phyloP scores from a whole-genome alignment of 129 eudicot genomes.

The Artemisia argyi region DNA sequence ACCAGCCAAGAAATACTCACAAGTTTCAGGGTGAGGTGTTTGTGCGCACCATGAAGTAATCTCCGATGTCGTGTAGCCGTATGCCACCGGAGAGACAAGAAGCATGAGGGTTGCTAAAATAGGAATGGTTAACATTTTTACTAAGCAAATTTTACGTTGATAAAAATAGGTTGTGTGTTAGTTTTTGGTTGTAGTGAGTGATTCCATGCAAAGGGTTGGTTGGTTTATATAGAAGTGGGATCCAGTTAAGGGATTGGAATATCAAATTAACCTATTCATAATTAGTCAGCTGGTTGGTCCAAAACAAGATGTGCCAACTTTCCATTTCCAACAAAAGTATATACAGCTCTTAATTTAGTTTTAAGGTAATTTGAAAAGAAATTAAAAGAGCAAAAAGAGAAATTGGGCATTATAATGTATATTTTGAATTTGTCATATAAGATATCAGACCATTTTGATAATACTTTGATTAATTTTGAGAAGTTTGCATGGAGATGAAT shows the following conservation, averaged over 20 bases:
- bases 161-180: not conserved
- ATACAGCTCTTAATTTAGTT: not conserved
- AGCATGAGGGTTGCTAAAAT: slow-evolving; percentile 28
- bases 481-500: not conserved
- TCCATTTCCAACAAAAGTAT: slow-evolving; percentile 8
- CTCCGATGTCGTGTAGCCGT: slow-evolving; percentile 19
- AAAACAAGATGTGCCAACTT: slow-evolving; percentile 24
- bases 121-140: slow-evolving; percentile 28
- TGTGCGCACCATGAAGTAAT: slow-evolving; percentile 65
- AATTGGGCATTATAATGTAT: not conserved
- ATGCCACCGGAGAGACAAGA: slow-evolving; percentile 32
- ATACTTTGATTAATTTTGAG: not conserved
- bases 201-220: slow-evolving; percentile 28
- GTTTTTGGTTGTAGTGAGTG: slow-evolving; percentile 19
- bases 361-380: not conserved
- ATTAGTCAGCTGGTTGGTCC: slow-evolving; percentile 9
- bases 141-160: not conserved
- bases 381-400: not conserved
- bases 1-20: slow-evolving; percentile 50
- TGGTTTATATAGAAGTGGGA: slow-evolving; percentile 44
- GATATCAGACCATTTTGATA: slow-evolving; percentile 1
- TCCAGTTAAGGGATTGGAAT: slow-evolving; percentile 5
- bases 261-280: slow-evolving; percentile 9
- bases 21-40: slow-evolving; percentile 74
- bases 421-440: not conserved